Evolutionary conservation across 2,329 filamentous ascomycete species (phyloP), one percentile per base, ranked within the genome.

Genomic region (Fusarium subtropicale): DNA sequence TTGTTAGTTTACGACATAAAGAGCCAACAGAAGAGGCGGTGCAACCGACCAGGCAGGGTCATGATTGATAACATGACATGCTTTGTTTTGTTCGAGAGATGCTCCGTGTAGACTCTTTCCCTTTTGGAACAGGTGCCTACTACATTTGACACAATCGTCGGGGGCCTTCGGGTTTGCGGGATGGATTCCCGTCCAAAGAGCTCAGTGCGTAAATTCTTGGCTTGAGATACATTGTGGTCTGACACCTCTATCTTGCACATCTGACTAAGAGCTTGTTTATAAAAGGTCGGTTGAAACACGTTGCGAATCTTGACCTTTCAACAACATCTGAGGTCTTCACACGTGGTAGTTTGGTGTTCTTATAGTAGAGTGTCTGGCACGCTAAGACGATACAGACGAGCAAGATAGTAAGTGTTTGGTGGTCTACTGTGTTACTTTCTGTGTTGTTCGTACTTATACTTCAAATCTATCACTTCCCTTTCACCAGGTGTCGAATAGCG

Each of bases 241-340:
- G 80, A 79, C 16, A 82, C 69, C 56, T 82, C 78, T 46, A 79
- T 76, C 79, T 79, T 82, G 70, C 75, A 79, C 48, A 80, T 76
- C 51, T 80, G 74, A 60, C 79, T 79, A 42, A 74, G 60, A 42
- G 57, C 48, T 62, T 75, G 67, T 72, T 74, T 56, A 16, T 6
- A 26, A 30, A 16, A 36, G 7, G 42, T 50, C 47, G 67, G 42
- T 54, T 50, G 48, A 18, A 51, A 26, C 5, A 36, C 41, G 13
- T 12, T 48, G 12, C 20, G 8, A 12, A 18, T 24, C 16, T 11
- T 45, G 8, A 16, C 22, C n/a, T 16, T 22, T 45, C 24, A 24
- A 28, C 24, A 12, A 18, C 62, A 74, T 69, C 53, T 68, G 10
- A 39, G 34, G 15, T 67, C 68, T 28, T 64, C 61, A 38, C 45